phyloP scores from a whole-genome alignment of 306 rosid genomes.

The Vigna angularis region DNA sequence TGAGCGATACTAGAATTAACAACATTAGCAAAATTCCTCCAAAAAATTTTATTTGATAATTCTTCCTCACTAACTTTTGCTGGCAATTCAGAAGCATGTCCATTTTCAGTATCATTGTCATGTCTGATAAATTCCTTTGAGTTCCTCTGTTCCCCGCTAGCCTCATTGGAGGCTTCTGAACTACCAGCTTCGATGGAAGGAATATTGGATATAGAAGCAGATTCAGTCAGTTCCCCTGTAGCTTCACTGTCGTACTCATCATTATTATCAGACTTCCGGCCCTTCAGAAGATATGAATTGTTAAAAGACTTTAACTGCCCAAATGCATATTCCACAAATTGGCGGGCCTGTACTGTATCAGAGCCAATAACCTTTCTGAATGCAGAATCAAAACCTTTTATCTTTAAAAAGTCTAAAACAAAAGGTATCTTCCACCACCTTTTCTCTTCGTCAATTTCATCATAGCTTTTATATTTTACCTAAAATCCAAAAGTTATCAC shows the following conservation, averaged over 20 bases:
- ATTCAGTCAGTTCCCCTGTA: conserved; percentile 46
- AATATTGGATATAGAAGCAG: conserved; percentile 43
- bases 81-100: conserved; percentile 45
- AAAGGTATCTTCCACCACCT: conserved; percentile 84
- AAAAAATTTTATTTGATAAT: conserved; percentile 70
- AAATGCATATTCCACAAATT: conserved; percentile 93
- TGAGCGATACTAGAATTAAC: conserved; percentile 74
- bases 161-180: conserved; percentile 50
- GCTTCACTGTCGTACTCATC: conserved; percentile 38
- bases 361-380: conserved; percentile 71
- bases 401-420: conserved; percentile 76
- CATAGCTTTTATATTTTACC: conserved; percentile 87
- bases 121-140: conserved; percentile 46
- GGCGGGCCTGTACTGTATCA: conserved; percentile 83
- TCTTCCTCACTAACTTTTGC: conserved; percentile 49
- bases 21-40: conserved; percentile 76
- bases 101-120: conserved; percentile 51
- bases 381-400: conserved; percentile 77
- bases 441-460: conserved; percentile 80
- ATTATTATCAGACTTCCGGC: conserved; percentile 47
- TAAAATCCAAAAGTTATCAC: conserved; percentile 51
- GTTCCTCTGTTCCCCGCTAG: conserved; percentile 37
- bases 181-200: conserved; percentile 44
- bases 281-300: conserved; percentile 59
- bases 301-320: conserved; percentile 86